A percentile compares a stretch with the other conserved stretches of the same genome.
phyloP scores from a whole-genome alignment of 75 land plant genomes.

The Isoetes taiwanensis region DNA sequence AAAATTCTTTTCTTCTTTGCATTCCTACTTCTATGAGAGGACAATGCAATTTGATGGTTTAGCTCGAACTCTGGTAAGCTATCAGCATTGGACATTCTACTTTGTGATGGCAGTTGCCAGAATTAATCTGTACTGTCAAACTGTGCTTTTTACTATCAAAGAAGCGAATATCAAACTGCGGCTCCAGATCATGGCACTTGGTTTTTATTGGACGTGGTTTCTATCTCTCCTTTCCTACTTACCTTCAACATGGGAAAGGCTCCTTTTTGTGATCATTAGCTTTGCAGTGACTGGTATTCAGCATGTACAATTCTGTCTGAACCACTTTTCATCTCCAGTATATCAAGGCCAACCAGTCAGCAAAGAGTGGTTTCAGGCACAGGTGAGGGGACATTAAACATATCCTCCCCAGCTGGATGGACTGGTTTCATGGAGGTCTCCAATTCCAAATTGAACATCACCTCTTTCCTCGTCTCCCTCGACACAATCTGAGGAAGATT shows the following conservation, averaged over 20 bases:
- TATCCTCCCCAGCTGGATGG: slow-evolving; percentile 49
- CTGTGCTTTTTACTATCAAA: slow-evolving; percentile 32
- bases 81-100: slow-evolving; percentile 74
- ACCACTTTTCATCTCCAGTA: slow-evolving; percentile 50
- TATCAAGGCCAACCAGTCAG: slow-evolving; percentile 40
- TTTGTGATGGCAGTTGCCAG: slow-evolving; percentile 63
- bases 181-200: slow-evolving; percentile 35
- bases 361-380: slow-evolving; percentile 50
- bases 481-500: slow-evolving; percentile 52
- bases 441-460: slow-evolving; percentile 84
- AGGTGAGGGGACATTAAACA: slow-evolving; percentile 45
- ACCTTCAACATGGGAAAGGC: slow-evolving; percentile 34
- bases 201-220: slow-evolving; percentile 63
- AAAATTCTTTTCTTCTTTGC: slow-evolving; percentile 34
- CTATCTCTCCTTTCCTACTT: slow-evolving; percentile 39
- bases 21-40: slow-evolving; percentile 46
- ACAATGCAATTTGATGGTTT: slow-evolving; percentile 39
- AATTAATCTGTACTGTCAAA: slow-evolving; percentile 45
- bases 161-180: slow-evolving; percentile 33
- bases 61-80: slow-evolving; percentile 43
- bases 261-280: slow-evolving; percentile 31
- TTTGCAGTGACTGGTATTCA: slow-evolving; percentile 49
- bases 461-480: slow-evolving; percentile 53
- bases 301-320: slow-evolving; percentile 62
- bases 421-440: slow-evolving; percentile 75